Evolutionary conservation across 257 asterid genomes (phyloP), one percentile per base, ranked within the genome.

Genomic region (Solanum pinnatisectum): DNA sequence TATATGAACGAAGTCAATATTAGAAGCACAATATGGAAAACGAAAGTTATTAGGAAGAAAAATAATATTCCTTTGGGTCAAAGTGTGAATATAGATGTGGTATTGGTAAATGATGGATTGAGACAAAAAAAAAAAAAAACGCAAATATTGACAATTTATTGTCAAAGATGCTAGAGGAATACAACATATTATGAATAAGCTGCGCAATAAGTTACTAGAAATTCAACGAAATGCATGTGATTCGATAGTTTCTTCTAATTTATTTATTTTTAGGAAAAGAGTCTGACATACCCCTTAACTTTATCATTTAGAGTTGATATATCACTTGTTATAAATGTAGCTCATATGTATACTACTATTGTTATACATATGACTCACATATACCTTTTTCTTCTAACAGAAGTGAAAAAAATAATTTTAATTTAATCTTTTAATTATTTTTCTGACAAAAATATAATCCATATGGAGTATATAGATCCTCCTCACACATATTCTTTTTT

Each of bases 241-340:
- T 60, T 5, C 10, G 27, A 44, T 2, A 16, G 1, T 23, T 63
- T 63, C 14, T 78, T 22, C 13, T 23, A 37, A 49, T n/a, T 23
- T 39, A 22, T 22, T 11, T 32, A 63, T 68, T 30, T 40, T 40
- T 40, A 40, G 13, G 13, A 40, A 46, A 1, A 46, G 2, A 15
- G 3, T 14, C 2, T 5, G 0, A 14, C 18, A 46, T 46, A 46
- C 0, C 7, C 1, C 20, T 49, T 0, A 49, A 15, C 0, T 5
- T 49, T 15, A 16, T 49, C 8, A 49, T 49, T 49, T 49, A 49
- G 8, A 49, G 8, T 2, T 15, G 8, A 15, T 14, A 2, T 15
- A 49, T 5, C 20, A 42, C 22, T 5, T 0, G 1, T 49, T 49
- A 49, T 49, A 2, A 49, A 49, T 14, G 2, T 5, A 7, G 8